Base-by-base conservation (phyloP, 1,284 basidiomycete species). In the Singerocomus inundabilis region DNA sequence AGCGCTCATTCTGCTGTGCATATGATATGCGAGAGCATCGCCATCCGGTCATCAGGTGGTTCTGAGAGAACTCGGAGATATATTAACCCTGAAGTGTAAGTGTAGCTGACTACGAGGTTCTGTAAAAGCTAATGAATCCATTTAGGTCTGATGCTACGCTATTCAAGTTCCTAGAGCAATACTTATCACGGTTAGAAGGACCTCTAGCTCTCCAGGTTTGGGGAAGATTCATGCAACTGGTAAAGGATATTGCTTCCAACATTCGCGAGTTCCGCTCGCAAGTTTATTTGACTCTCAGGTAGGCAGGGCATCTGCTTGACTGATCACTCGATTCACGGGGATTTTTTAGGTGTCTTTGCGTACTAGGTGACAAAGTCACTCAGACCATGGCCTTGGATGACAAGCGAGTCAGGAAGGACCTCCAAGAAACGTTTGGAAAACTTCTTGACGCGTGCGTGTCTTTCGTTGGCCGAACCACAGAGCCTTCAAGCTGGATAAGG, bases 351-450 rank as follows among this genome's bases (percentile, higher is more conserved):
- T 93, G 92, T 67, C 72, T 97, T 31, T 86, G 84, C 4, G 78
- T 86, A 2, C 68, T 98, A 15, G 86, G 88, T 1, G 85, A 92
- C 54, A 96, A 93, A 64, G 78, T 98, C 13, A 83, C 88, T 3
- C 88, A 91, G 60, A 95, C 93, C 0, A 85, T 88, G 4, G 90
- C 92, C 0, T 78, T 96, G 65, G 96, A 98, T 53, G 96, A 99
- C 68, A 80, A 85, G 16, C 80, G 91, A 18, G 73, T 94, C 48
- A 82, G 90, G n/a, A 89, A 93, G 60, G 96, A 99, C 53, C 72
- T 98, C 15, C 93, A 96, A 80, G 96, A 99, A 52, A 85, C 81
- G 0, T 95, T 90, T 61, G 80, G 83, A 35, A 95, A 91, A 67
- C 77, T 98, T 0, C 75, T 94, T 9, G 97, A 99, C 59, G 75